Evolutionary conservation across 1,284 basidiomycete genomes (phyloP).

Genomic region (Fomitopsis palustris): DNA sequence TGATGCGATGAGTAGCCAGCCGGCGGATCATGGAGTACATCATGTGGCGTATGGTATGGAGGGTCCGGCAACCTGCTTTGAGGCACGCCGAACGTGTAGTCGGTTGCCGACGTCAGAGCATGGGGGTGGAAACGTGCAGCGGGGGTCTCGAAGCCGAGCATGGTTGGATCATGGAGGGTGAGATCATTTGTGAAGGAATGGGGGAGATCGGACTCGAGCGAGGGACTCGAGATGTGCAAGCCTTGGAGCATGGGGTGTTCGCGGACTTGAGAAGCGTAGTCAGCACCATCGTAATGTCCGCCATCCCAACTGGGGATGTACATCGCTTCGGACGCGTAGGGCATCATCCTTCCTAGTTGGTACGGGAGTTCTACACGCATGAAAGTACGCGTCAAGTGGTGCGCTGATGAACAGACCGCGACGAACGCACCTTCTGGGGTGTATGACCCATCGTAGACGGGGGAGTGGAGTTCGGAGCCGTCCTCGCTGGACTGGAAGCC

Average conservation of each 20-base stretch:
- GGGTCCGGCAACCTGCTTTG: constrained; percentile 26
- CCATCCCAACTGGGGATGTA: constrained; percentile 12
- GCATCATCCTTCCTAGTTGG: background rate
- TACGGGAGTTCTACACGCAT: background rate
- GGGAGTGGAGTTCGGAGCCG: constrained; percentile 67
- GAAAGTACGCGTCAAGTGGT: constrained; percentile 20
- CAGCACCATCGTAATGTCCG: constrained; percentile 22
- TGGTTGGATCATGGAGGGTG: constrained; percentile 23
- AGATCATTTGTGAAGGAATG: constrained; percentile 20
- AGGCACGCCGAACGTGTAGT: constrained; percentile 28
- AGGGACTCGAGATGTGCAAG: constrained; percentile 26
- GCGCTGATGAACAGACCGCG: constrained; percentile 15
- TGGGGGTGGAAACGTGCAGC: constrained; percentile 21
- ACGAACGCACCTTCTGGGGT: constrained; percentile 36
- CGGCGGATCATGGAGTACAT: constrained; percentile 9
- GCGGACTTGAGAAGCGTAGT: constrained; percentile 24
- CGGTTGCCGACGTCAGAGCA: constrained; percentile 21
- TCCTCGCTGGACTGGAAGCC: constrained; percentile 67
- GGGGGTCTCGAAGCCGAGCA: constrained; percentile 23
- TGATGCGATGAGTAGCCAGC: constrained; percentile 22
- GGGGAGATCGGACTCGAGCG: constrained; percentile 23
- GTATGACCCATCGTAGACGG: constrained; percentile 52
- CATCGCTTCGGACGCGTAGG: constrained; percentile 1
- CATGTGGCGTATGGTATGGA: constrained; percentile 22
- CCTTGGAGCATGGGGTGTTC: constrained; percentile 28